phyloP scores from a whole-genome alignment of 1,139 yeast species.

The Hansenula anomala region DNA sequence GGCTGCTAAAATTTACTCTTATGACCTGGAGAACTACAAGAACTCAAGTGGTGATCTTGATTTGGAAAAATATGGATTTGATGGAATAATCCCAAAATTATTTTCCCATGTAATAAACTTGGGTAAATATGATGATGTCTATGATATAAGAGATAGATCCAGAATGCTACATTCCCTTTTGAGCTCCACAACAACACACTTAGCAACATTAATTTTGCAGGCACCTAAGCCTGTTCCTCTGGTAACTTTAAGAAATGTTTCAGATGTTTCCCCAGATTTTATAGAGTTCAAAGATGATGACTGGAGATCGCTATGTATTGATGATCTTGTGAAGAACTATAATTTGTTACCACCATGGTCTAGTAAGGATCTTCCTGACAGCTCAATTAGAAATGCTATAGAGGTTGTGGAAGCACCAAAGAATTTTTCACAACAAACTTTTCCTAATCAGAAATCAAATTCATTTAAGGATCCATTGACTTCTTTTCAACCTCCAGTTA shows the following conservation, averaged over 20 bases:
- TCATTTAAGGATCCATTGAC: background rate
- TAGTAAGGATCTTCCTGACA: constrained; percentile 7
- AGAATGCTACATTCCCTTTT: constrained; percentile 58
- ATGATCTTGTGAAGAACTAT: constrained; percentile 27
- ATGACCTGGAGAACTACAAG: constrained; percentile 37
- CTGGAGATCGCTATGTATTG: constrained; percentile 34
- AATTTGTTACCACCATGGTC: constrained; percentile 19
- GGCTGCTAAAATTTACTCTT: constrained; percentile 68
- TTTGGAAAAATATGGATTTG: constrained; percentile 26
- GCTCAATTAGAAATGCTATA: constrained; percentile 16
- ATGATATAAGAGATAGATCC: constrained; percentile 84
- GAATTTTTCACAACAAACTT: constrained; percentile 11
- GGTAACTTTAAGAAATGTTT: constrained; percentile 25
- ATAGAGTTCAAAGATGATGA: constrained; percentile 24
- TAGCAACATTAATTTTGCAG: constrained; percentile 75
- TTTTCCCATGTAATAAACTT: constrained; percentile 60
- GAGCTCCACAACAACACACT: constrained; percentile 37
- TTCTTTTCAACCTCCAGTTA: constrained; percentile 8
- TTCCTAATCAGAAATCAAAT: constrained; percentile 14
- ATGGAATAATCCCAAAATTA: constrained; percentile 45
- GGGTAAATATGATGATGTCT: constrained; percentile 68
- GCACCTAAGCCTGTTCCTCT: constrained; percentile 72
- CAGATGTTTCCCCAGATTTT: constrained; percentile 29
- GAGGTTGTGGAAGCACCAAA: constrained; percentile 13
- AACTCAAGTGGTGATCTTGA: constrained; percentile 23